Conservation (phyloP, 805 yeast genomes). For the Metschnikowia amazonensis region DNA sequence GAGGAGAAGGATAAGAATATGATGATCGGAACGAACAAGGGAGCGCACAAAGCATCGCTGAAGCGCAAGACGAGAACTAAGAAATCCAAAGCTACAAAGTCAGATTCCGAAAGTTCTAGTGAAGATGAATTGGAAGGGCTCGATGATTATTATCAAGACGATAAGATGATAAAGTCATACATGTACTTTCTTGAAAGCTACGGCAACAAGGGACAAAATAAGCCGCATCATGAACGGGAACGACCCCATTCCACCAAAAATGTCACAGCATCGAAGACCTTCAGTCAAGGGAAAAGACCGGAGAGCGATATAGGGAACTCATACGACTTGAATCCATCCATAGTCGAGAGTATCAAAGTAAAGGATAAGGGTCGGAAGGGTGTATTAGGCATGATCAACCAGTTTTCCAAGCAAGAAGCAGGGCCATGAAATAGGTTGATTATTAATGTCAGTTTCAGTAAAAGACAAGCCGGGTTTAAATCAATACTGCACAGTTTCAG, state of each 20-base stretch:
- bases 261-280: background rate
- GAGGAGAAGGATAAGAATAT: slow-evolving; percentile 52
- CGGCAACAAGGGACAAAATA: slow-evolving; percentile 32
- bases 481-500: too few relatives aligned
- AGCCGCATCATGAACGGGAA: background rate
- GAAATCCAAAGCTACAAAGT: slow-evolving; percentile 11
- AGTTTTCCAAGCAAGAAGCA: slow-evolving; percentile 59
- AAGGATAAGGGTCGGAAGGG: slow-evolving; percentile 42
- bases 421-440: too few relatives aligned
- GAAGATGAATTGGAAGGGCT: slow-evolving; percentile 23
- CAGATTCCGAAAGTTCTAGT: slow-evolving; percentile 17
- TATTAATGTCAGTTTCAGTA: too few relatives aligned
- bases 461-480: too few relatives aligned
- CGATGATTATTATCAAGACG: slow-evolving; percentile 55
- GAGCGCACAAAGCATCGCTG: slow-evolving; percentile 10
- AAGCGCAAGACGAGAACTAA: slow-evolving; percentile 7
- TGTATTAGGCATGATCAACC: slow-evolving; percentile 76
- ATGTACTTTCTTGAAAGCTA: slow-evolving; percentile 84
- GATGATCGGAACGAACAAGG: slow-evolving; percentile 32
- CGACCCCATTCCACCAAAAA: background rate
- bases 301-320: slow-evolving; percentile 23
- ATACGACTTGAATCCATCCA: slow-evolving; percentile 24
- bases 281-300: background rate
- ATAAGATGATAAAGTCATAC: slow-evolving; percentile 89
- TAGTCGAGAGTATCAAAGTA: slow-evolving; percentile 31